Base-by-base conservation (phyloP, 2,329 filamentous ascomycete genomes). In the Aspergillus luchuensis region DNA sequence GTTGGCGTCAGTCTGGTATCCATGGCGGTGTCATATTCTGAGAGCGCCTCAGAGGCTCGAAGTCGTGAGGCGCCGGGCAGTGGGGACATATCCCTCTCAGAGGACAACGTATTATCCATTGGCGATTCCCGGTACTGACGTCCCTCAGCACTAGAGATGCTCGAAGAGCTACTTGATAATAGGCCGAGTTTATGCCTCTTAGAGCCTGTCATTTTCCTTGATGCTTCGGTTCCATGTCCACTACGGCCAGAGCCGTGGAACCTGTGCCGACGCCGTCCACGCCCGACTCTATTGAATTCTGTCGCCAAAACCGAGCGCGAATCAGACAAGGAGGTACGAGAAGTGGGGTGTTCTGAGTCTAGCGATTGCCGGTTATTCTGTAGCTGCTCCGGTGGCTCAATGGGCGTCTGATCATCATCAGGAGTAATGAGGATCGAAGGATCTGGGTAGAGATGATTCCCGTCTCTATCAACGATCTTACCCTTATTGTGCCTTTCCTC, bases 401-500 rank as follows among this genome's bases (percentile, higher is more conserved):
- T 17, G 8, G 63, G 56, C 41, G 62, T 58, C 5, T 60, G 58
- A 43, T 63, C 55, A 8, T 45, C 58, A 54, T 67, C 63, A 15
- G 61, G 43, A 39, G 64, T 41, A 19, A 67, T 56, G 25, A 75
- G 57, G 63, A 74, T 61, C 25, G 61, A 58, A 19, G 68, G 41
- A 59, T 74, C 66, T 56, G 72, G 71, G 59, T 79, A 96, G 13
- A 97, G 86, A 59, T 85, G 88, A 51, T 85, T 84, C 70, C 92
- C 92, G 69, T 91, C 81, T 13, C 88, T 87, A 74, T 97, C 90
- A 71, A 96, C 91, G 45, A 97, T 89, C 28, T 92, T 81, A 56
- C 83, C 84, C 73, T 93, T 96, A 75, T 97, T 92, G 60, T 89
- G 82, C 33, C 85, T 86, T 69, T 93, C 88, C 73, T 97, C 92